phyloP scores from a whole-genome alignment of 1,284 basidiomycete species.

The Leccinum pachyderme region DNA sequence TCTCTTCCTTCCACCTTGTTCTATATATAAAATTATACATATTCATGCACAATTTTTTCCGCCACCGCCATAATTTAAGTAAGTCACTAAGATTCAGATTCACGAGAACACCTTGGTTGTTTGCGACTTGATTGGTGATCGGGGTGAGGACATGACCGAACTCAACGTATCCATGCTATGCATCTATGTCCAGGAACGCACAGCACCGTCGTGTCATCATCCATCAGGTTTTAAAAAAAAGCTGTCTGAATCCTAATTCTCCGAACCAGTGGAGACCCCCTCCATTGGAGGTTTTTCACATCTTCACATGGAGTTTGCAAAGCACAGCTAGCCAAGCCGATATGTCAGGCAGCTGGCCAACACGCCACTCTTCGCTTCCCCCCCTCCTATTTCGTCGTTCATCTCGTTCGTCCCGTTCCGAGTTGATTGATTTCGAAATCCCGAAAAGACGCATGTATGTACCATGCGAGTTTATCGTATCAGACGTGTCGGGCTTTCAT shows the following conservation, averaged over 20 bases:
- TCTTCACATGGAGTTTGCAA: background rate
- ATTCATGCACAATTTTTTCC: background rate
- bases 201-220: background rate
- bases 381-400: too few relatives aligned
- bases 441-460: background rate
- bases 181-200: background rate
- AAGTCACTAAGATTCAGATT: background rate
- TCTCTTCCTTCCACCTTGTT: background rate
- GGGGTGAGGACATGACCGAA: background rate
- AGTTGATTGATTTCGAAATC: background rate
- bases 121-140: background rate
- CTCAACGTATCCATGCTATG: background rate
- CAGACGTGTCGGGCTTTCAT: background rate
- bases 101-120: background rate
- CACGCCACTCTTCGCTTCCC: background rate
- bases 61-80: background rate
- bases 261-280: background rate
- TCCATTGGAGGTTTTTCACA: background rate
- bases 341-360: background rate
- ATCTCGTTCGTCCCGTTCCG: background rate
- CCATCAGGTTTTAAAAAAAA: background rate
- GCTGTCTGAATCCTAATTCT: background rate
- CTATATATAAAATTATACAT: background rate
- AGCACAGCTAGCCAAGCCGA: background rate
- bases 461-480: background rate